Conservation (phyloP, 345 rosid species). For the Corymbia maculata region DNA sequence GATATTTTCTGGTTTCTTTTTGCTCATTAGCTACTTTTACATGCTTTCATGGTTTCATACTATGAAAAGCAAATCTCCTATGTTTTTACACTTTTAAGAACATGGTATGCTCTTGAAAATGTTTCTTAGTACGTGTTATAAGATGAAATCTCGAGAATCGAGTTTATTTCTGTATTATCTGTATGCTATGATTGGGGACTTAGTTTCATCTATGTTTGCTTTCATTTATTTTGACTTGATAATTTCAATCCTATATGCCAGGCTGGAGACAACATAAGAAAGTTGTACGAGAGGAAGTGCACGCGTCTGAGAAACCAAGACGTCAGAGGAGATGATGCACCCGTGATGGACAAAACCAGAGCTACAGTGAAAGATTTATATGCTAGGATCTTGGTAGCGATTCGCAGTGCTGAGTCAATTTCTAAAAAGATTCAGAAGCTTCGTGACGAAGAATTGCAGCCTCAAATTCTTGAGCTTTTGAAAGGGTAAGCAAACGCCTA, state of each 20-base stretch:
- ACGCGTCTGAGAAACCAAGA: constrained; percentile 37
- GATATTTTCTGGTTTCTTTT: neutral
- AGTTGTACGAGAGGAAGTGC: constrained; percentile 56
- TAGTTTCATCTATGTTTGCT: neutral
- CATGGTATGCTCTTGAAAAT: neutral
- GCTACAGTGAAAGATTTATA: constrained; percentile 55
- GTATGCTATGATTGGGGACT: neutral
- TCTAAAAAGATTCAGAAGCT: constrained; percentile 53
- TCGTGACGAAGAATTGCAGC: constrained; percentile 61
- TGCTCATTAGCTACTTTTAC: neutral
- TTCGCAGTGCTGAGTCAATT: constrained; percentile 60
- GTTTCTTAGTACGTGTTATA: neutral
- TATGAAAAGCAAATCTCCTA: neutral
- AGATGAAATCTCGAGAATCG: neutral
- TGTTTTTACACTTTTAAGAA: neutral
- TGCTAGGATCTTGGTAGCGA: constrained; percentile 61
- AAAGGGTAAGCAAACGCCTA: constrained; percentile 38
- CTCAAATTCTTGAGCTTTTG: constrained; percentile 55
- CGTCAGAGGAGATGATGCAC: constrained; percentile 36
- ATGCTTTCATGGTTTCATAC: neutral
- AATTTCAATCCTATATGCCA: neutral
- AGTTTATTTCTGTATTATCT: neutral
- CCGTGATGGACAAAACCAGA: constrained; percentile 40
- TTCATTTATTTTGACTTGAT: neutral
- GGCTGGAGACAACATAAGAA: constrained; percentile 57